Conservation (phyloP, 208 protist genomes). For the Trypanosoma lewisi region DNA sequence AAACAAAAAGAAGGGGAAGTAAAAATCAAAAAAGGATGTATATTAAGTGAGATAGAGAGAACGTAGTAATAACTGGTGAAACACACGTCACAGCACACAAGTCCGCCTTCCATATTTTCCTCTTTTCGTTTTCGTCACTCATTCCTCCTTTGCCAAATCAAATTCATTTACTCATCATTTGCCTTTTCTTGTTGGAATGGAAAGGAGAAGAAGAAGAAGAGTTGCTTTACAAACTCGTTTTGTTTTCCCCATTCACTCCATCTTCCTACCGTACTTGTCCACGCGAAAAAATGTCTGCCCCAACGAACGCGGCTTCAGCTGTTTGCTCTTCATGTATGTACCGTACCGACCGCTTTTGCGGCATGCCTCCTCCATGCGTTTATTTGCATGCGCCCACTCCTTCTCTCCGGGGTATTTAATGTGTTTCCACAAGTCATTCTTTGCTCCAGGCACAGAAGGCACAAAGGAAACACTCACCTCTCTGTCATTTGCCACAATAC, state of each 20-base stretch:
- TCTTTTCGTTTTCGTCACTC: too few relatives aligned
- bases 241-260: slow-evolving; percentile 36
- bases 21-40: too few relatives aligned
- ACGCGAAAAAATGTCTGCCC: slow-evolving; percentile 72
- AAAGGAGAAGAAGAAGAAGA: not conserved
- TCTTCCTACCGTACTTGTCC: slow-evolving; percentile 86
- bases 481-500: slow-evolving; percentile 74
- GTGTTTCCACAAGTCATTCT: slow-evolving; percentile 52
- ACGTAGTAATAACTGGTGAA: too few relatives aligned
- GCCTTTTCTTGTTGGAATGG: not conserved
- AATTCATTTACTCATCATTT: not conserved
- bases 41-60: too few relatives aligned
- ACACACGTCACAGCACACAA: too few relatives aligned
- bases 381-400: slow-evolving; percentile 71
- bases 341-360: slow-evolving; percentile 62
- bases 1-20: too few relatives aligned
- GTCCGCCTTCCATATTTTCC: too few relatives aligned
- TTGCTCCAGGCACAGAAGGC: slow-evolving; percentile 32
- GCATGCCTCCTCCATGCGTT: slow-evolving; percentile 73
- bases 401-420: slow-evolving; percentile 74
- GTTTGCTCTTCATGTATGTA: slow-evolving; percentile 66
- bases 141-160: too few relatives aligned
- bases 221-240: not conserved
- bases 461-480: slow-evolving; percentile 70
- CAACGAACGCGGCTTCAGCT: slow-evolving; percentile 70